Evolutionary conservation across 805 yeast species (phyloP), one percentile per base, ranked within the genome.

Genomic region (Cyberlindnera veronae): DNA sequence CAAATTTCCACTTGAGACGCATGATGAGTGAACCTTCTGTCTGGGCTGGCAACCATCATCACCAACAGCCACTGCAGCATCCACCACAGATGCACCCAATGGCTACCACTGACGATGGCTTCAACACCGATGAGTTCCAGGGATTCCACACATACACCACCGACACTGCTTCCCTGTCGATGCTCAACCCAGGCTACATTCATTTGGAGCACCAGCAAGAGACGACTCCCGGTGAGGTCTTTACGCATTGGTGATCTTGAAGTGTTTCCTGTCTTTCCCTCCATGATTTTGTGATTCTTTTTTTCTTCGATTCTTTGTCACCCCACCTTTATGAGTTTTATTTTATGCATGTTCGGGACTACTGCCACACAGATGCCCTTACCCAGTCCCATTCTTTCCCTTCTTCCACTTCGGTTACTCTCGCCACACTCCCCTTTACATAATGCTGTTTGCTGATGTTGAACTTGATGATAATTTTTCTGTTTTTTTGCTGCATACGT

Each of bases 241-340:
- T 50, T 34, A 41, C 44, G 18, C 47, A 32, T 17, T 50, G 54
- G 54, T 50, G 48, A 50, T 34, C n/a, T n/a, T n/a, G n/a, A n/a
- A n/a, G n/a, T n/a, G n/a, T n/a, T n/a, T n/a, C n/a, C n/a, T n/a
- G n/a, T n/a, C n/a, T n/a, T n/a, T n/a, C n/a, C n/a, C n/a, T n/a
- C n/a, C n/a, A n/a, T n/a, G n/a, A n/a, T n/a, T n/a, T n/a, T n/a
- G n/a, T n/a, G n/a, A n/a, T n/a, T n/a, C n/a, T n/a, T n/a, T n/a
- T n/a, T n/a, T n/a, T n/a, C n/a, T n/a, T n/a, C n/a, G n/a, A n/a
- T n/a, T n/a, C n/a, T n/a, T n/a, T n/a, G n/a, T n/a, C n/a, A n/a
- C n/a, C n/a, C n/a, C n/a, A n/a, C n/a, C n/a, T n/a, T n/a, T n/a
- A n/a, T n/a, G n/a, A n/a, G n/a, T n/a, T n/a, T n/a, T n/a, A n/a